A percentile compares a stretch with the other conserved stretches of the same genome.
These are phyloP conservation scores for Oxyria digyna DNA, from an alignment of 148 eudicot genomes.

Conservation along the genomic window DNA sequence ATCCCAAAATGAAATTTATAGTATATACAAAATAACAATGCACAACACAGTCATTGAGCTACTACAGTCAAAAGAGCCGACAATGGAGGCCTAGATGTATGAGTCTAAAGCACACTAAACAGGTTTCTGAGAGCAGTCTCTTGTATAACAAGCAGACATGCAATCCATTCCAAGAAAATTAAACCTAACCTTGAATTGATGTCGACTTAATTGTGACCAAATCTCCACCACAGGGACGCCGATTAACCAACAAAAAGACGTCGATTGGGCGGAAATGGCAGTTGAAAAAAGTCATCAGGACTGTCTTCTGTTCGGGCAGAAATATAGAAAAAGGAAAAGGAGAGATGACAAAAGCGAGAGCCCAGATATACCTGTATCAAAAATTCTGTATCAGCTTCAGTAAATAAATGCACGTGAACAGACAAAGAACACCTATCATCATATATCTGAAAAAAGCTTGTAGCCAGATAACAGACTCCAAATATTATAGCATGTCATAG, in stretches of 20 bases:
- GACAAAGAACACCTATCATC: not conserved
- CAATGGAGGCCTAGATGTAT: not conserved
- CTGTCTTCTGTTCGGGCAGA: not conserved
- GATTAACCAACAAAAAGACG: not conserved
- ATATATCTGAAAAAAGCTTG: not conserved
- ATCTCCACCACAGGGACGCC: not conserved
- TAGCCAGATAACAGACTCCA: not conserved
- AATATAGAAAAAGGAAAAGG: not conserved
- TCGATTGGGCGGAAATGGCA: not conserved
- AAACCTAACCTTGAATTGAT: not conserved
- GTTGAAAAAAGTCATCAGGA: not conserved
- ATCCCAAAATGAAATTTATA: not conserved
- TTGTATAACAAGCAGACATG: slow-evolving; percentile 1
- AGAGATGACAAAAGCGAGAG: not conserved
- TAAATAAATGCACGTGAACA: not conserved
- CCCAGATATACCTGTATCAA: not conserved
- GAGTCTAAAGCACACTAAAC: not conserved
- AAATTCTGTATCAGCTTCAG: not conserved
- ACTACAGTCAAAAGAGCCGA: not conserved
- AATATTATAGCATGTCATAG: not conserved
- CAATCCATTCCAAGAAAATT: not conserved
- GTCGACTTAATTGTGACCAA: not conserved
- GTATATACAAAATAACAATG: not conserved
- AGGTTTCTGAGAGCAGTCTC: not conserved
- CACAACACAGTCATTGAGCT: slow-evolving; percentile 1